These are phyloP conservation scores for Conticribra weissflogii DNA, from an alignment of 108 stramenopile species.

Conservation along the genomic window DNA sequence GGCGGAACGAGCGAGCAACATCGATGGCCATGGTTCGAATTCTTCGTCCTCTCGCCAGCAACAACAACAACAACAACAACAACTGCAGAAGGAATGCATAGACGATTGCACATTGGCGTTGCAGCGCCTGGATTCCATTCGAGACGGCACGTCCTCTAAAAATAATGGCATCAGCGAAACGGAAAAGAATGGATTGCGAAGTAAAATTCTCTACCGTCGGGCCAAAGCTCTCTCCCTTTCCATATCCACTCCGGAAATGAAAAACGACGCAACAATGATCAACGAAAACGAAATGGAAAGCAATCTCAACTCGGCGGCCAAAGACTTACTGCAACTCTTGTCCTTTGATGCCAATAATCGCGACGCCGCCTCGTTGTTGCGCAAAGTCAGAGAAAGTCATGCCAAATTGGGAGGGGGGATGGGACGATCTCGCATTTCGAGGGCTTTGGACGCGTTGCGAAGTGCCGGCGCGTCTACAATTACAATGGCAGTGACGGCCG, in stretches of 20 bases:
- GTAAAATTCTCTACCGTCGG: slow-evolving; percentile 78
- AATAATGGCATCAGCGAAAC: slow-evolving; percentile 19
- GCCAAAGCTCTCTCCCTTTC: slow-evolving; percentile 69
- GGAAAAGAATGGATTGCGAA: slow-evolving; percentile 40
- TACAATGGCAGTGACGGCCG: too few species aligned
- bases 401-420: slow-evolving; percentile 40
- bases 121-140: slow-evolving; percentile 37
- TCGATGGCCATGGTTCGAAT: not conserved
- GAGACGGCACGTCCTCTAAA: too few species aligned
- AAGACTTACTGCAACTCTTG: slow-evolving; percentile 67
- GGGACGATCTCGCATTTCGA: slow-evolving; percentile 34
- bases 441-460: slow-evolving; percentile 46
- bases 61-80: slow-evolving; percentile 6
- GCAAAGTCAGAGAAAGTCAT: slow-evolving; percentile 61
- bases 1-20: slow-evolving; percentile 2
- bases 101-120: slow-evolving; percentile 75
- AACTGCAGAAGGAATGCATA: slow-evolving; percentile 52
- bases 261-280: slow-evolving; percentile 21
- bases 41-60: not conserved
- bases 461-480: not conserved
- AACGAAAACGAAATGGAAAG: slow-evolving; percentile 20
- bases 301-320: slow-evolving; percentile 68
- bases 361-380: slow-evolving; percentile 65
- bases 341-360: slow-evolving; percentile 72
- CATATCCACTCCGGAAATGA: too few species aligned